These are phyloP conservation scores for Calocera viscosa DNA, from an alignment of 768 basidiomycete genomes.

Conservation along the genomic window DNA sequence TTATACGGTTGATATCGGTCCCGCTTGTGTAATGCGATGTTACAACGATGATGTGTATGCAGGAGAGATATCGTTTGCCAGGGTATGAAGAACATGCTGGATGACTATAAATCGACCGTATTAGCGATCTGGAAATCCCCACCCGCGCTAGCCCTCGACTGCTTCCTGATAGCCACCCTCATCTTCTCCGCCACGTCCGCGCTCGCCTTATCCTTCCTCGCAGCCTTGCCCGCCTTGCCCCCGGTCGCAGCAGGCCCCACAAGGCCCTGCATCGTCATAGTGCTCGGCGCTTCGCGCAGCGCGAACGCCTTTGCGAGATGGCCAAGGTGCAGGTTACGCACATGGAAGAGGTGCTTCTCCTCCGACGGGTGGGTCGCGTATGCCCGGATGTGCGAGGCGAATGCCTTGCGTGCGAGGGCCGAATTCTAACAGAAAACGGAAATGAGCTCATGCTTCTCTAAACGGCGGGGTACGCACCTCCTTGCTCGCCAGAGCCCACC, in stretches of 20 bases:
- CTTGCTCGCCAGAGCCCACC: slow-evolving; percentile 70
- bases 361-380: slow-evolving; percentile 93
- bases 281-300: slow-evolving; percentile 66
- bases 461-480: too few relatives aligned
- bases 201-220: neutral
- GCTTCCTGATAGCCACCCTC: neutral
- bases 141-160: neutral
- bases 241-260: slow-evolving; percentile 12
- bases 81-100: neutral
- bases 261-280: too few relatives aligned
- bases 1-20: too few relatives aligned
- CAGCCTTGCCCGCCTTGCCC: neutral
- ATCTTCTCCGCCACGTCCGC: neutral
- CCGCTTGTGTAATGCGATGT: too few relatives aligned
- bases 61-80: neutral
- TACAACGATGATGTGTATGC: too few relatives aligned
- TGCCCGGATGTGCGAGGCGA: slow-evolving; percentile 83
- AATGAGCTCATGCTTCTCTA: neutral
- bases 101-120: neutral
- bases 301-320: slow-evolving; percentile 90
- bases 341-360: slow-evolving; percentile 95
- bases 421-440: slow-evolving; percentile 44
- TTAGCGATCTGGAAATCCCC: neutral
- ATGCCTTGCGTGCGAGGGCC: slow-evolving; percentile 68
- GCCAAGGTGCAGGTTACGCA: slow-evolving; percentile 85